These are phyloP conservation scores for Niebla homalea DNA, from an alignment of 495 filamentous ascomycete species.

Conservation along the genomic window DNA sequence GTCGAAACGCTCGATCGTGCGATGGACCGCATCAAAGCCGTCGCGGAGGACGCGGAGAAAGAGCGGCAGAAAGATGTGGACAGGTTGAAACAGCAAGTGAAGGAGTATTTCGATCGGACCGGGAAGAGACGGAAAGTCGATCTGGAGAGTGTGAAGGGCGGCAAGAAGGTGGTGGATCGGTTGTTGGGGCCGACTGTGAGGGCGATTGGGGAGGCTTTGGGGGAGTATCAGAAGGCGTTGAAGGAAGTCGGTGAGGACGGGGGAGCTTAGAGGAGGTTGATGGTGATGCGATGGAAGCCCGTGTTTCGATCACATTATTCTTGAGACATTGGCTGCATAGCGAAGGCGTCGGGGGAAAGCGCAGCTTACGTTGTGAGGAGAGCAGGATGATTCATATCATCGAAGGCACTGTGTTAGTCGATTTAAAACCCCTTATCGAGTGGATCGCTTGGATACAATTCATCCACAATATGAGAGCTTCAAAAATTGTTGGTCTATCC, in stretches of 20 bases:
- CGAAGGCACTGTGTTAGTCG: no score
- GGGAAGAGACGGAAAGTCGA: constrained; percentile 55
- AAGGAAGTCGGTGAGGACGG: no score
- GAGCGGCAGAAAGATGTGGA: constrained; percentile 47
- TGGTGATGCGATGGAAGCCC: background rate
- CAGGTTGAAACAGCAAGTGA: constrained; percentile 50
- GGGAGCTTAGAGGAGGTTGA: background rate
- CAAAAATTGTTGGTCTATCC: no score
- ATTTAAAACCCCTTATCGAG: no score
- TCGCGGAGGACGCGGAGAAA: constrained; percentile 66
- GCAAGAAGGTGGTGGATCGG: constrained; percentile 58
- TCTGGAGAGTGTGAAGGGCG: constrained; percentile 53
- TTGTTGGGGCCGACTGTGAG: constrained; percentile 58
- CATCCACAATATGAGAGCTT: no score
- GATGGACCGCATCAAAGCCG: constrained; percentile 65
- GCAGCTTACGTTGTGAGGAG: no score
- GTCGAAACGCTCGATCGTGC: constrained; percentile 65
- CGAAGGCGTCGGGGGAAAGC: background rate
- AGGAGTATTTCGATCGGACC: constrained; percentile 52
- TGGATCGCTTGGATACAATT: no score
- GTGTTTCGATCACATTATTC: background rate
- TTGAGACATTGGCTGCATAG: background rate
- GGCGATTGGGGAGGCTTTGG: constrained; percentile 50
- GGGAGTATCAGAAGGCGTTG: constrained; percentile 37
- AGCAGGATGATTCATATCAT: no score